Percentiles rank a stretch among this genome's conserved stretches.
Evolutionary conservation across 192 early-diverging fungal species (phyloP).

Genomic region (Umbelopsis vinacea): DNA sequence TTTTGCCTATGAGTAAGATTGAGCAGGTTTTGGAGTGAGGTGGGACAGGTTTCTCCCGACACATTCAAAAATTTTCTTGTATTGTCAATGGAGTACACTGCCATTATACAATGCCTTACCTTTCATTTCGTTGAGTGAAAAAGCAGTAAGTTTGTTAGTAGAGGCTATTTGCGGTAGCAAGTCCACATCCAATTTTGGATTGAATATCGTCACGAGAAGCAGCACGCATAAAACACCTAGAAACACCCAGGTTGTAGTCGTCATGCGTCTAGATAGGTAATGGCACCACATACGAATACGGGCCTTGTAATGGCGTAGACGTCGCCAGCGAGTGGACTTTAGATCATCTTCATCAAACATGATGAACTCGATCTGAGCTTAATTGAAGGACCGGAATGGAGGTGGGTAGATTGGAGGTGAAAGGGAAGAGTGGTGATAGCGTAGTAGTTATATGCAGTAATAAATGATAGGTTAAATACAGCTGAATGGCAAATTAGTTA

Average conservation of each 20-base stretch:
- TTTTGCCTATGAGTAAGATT: not conserved
- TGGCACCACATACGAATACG: not conserved
- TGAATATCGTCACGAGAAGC: not conserved
- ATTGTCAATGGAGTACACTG: no score
- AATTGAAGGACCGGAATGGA: constrained; percentile 5
- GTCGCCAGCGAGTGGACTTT: constrained; percentile 12
- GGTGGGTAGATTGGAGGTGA: not conserved
- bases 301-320: constrained; percentile 15
- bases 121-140: not conserved
- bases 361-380: constrained; percentile 1
- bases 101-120: not conserved
- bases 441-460: not conserved
- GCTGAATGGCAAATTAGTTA: not conserved
- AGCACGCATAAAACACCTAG: not conserved
- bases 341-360: constrained; percentile 25
- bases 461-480: not conserved
- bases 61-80: not conserved
- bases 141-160: not conserved
- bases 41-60: not conserved
- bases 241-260: not conserved
- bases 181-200: not conserved
- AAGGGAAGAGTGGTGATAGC: not conserved
- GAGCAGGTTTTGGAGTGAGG: not conserved
- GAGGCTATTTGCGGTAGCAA: not conserved
- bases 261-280: not conserved